phyloP scores from a whole-genome alignment of 768 basidiomycete species.

The Termitomyces sp. region DNA sequence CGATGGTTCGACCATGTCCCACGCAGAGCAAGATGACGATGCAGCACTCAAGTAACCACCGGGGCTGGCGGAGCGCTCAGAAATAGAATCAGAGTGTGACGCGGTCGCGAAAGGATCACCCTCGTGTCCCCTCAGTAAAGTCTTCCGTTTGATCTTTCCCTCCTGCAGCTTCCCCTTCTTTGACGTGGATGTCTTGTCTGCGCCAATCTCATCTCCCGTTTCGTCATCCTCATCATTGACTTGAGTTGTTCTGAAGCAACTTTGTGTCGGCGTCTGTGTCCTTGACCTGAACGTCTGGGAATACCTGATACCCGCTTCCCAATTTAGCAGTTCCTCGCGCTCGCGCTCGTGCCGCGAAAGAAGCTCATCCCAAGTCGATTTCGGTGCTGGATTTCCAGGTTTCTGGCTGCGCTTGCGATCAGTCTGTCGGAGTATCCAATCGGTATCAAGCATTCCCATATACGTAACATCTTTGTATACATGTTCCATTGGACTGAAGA shows the following conservation, averaged over 20 bases:
- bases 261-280: constrained; percentile 11
- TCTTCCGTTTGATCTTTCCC: background rate
- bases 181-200: background rate
- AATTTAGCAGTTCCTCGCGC: constrained; percentile 49
- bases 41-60: background rate
- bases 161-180: background rate
- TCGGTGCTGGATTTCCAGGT: constrained; percentile 27
- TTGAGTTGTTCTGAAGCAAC: background rate
- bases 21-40: constrained; percentile 5
- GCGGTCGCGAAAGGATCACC: background rate
- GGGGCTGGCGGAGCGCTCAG: constrained; percentile 4
- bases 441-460: constrained; percentile 58
- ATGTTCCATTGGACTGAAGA: constrained; percentile 38
- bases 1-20: constrained; percentile 11
- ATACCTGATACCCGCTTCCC: constrained; percentile 37
- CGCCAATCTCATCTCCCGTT: background rate
- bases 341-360: constrained; percentile 55
- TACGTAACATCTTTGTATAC: constrained; percentile 62
- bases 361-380: constrained; percentile 61
- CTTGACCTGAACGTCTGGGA: background rate
- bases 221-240: background rate
- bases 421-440: constrained; percentile 41
- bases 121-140: background rate
- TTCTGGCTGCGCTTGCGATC: background rate
- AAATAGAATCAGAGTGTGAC: constrained; percentile 6